phyloP scores from a whole-genome alignment of 768 basidiomycete genomes.

The Mycena vulgaris region DNA sequence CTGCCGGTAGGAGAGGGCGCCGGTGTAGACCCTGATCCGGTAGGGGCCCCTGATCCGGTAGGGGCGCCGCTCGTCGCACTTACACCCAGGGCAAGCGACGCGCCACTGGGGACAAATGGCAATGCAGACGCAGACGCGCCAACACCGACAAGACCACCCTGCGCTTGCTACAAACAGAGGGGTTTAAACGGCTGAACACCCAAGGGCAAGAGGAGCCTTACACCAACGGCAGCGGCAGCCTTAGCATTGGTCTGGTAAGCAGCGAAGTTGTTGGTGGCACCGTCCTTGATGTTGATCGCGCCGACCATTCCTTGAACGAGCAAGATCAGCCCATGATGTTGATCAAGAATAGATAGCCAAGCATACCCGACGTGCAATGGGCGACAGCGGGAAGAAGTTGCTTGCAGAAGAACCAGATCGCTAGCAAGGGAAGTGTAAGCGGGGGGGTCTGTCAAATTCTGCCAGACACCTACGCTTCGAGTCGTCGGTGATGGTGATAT shows the following conservation, averaged over 20 bases:
- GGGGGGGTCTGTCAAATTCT: background rate
- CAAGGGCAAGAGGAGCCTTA: slow-evolving; percentile 42
- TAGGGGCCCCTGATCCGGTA: too few relatives aligned
- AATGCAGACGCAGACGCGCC: slow-evolving; percentile 63
- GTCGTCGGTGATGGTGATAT: slow-evolving; percentile 66
- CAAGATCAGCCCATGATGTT: background rate
- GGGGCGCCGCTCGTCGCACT: too few relatives aligned
- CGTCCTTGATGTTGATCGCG: background rate
- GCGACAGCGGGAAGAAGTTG: background rate
- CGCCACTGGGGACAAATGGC: slow-evolving; percentile 55
- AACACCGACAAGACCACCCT: slow-evolving; percentile 58
- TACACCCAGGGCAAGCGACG: slow-evolving; percentile 15
- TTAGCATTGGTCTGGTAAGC: background rate
- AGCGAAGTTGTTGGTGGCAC: background rate
- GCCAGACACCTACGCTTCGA: slow-evolving; percentile 56
- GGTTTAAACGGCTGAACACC: background rate
- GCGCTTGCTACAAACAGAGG: slow-evolving; percentile 49
- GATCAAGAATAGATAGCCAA: background rate
- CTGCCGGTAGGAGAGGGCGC: background rate
- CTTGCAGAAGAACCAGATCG: background rate
- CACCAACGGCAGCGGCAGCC: slow-evolving; percentile 41
- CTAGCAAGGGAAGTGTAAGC: background rate
- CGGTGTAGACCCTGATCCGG: too few relatives aligned
- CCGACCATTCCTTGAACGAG: background rate
- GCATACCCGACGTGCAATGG: background rate